Evolutionary conservation across 805 yeast genomes (phyloP), one percentile per base, ranked within the genome.

Genomic region (Nematodospora valgi): DNA sequence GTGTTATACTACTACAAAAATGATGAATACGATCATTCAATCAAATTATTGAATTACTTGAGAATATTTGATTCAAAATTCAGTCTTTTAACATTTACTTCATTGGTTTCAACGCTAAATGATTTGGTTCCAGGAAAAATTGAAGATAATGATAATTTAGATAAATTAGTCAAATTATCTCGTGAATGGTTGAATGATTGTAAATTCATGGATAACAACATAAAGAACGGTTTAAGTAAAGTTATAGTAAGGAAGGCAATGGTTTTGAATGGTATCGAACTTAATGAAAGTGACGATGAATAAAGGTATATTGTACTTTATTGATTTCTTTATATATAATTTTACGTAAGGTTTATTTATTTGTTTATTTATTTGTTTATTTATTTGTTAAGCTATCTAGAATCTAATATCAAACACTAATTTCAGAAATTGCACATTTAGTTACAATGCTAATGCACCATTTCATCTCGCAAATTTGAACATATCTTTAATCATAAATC

Each of bases 181-280:
- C 50, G 62, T 23, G 32, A 34, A 13, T 66, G 70, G 69, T 38
- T 65, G 23, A 56, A 55, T 18, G 18, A 26, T 15, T 3, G 15
- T 14, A 13, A 26, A 8, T 4, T 24, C 6, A 14, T 26, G 3
- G 18, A n/a, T 16, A 42, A 48, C 9, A 27, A 32, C n/a, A 43
- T 30, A 25, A 46, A 40, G 3, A 30, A 39, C 9, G 50, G 49
- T 11, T 47, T 65, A 27, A 50, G 56, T 12, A 55, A 59, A 36
- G 30, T 54, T n/a, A 46, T 64, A 12, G 56, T 63, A 9, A 39
- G 44, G 19, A 62, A 61, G 41, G 66, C 64, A 1, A 51, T 58
- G 49, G 27, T 50, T 18, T 41, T 64, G 27, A 59, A 55, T 44
- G 64, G 63, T 3, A 46, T 53, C 19, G 48, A 45, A 6, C 27